Base-by-base conservation (phyloP, 495 filamentous ascomycete species). In the Tuber microsphaerosporum region DNA sequence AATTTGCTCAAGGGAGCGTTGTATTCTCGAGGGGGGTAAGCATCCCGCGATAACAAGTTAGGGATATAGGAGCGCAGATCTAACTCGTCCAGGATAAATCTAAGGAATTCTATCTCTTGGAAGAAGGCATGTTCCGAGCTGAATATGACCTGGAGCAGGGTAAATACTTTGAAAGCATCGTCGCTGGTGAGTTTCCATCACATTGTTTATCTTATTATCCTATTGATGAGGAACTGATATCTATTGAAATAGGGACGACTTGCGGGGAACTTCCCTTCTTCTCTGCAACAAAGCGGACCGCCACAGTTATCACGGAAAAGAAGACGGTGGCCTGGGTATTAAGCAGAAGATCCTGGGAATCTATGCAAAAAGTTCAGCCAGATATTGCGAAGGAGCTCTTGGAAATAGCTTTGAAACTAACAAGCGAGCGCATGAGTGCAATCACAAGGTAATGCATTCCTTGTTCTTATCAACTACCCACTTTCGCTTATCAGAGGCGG, bases 251-350 rank as follows among this genome's bases (percentile, higher is more conserved):
- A 81, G 79, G 95, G 37, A 94, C 94, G 39, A 97, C 95, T 16
- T 97, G 94, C 81, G 95, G 95, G 41, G 95, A 99, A 84, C 84
- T 98, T 73, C 95, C 95, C 0, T 99, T 99, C 86, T 99, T 99
- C 84, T 92, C 90, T 22, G 92, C 93, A 80, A 97, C 94, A 0
- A 87, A 89, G 42, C 88, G 95, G 51, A 97, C 93, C 9, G 93
- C 93, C 26, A 97, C 92, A 2, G 93, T 97, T 39, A 86, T 89
- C 73, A 91, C 92, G 0, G 94, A 97, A 81, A 89, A 90, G 70
- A 89, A 94, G 77, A 91, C 90, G 74, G 89, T 94, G 20, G 89
- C 91, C 20, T 99, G 95, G 95, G 84, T 90, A 79, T 86, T 99
- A 85, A 90, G 89, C 71, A 84, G 83, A 72, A 86, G 88, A 77